phyloP scores from a whole-genome alignment of 371 early-diverging fungal species.

The Chytridium lagenaria region DNA sequence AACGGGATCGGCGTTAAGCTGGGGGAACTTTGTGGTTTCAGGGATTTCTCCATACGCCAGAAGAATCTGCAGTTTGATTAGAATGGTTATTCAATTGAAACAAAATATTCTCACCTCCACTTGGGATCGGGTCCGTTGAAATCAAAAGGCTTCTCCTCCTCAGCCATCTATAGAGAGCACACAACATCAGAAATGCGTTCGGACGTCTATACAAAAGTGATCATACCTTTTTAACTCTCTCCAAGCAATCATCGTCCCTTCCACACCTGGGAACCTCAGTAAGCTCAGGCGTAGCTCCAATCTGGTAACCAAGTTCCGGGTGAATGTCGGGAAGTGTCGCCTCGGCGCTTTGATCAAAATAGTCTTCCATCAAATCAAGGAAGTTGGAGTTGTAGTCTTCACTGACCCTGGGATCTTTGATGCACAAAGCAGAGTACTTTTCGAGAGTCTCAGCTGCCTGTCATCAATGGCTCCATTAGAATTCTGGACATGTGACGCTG shows the following conservation, averaged over 20 bases:
- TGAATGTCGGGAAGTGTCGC: conserved; percentile 64
- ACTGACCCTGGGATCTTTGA: conserved; percentile 70
- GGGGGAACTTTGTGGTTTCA: conserved; percentile 59
- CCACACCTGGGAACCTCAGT: conserved; percentile 71
- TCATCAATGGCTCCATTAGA: neutral
- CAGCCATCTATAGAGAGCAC: conserved; percentile 25
- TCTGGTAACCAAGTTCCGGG: conserved; percentile 61
- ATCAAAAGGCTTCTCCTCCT: conserved; percentile 47
- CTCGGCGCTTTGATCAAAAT: conserved; percentile 66
- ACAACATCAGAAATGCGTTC: neutral
- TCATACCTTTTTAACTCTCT: conserved; percentile 49
- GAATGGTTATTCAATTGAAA: neutral
- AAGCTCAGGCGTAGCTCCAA: conserved; percentile 72
- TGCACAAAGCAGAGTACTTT: conserved; percentile 67
- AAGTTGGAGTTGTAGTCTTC: conserved; percentile 62
- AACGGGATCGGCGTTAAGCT: conserved; percentile 67
- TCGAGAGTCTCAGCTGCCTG: conserved; percentile 66
- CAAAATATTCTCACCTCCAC: conserved; percentile 61
- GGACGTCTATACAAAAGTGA: neutral
- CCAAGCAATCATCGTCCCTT: conserved; percentile 63
- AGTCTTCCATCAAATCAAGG: conserved; percentile 70
- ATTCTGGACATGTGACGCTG: neutral
- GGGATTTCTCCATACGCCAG: conserved; percentile 61
- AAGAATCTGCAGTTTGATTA: conserved; percentile 28
- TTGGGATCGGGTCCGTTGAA: conserved; percentile 68